A percentile compares a stretch with the other conserved stretches of the same genome.
These are phyloP conservation scores for Artemisia tridentata DNA, from an alignment of 129 eudicot species.

Conservation along the genomic window DNA sequence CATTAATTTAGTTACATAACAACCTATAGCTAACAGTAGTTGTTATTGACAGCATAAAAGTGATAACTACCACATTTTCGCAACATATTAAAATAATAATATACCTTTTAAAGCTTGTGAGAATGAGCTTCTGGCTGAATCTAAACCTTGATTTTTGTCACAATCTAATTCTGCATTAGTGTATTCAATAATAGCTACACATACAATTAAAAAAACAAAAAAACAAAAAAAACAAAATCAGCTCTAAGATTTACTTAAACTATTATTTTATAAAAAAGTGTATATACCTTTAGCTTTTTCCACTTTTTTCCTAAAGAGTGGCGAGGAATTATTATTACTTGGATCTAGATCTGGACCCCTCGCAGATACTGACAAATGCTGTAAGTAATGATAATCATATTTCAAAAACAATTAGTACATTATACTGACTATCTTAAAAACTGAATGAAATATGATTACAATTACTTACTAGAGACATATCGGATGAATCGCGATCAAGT, in stretches of 20 bases:
- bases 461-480: conserved; percentile 39
- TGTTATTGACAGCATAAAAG: conserved; percentile 33
- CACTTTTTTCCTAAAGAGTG: conserved; percentile 39
- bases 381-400: background rate
- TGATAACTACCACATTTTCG: conserved; percentile 9
- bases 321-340: conserved; percentile 45
- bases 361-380: conserved; percentile 75
- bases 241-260: background rate
- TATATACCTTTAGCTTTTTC: conserved; percentile 71
- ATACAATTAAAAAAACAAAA: conserved; percentile 24
- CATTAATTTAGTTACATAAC: background rate
- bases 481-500: conserved; percentile 74
- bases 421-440: background rate
- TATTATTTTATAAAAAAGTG: background rate
- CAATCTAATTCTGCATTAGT: conserved; percentile 56
- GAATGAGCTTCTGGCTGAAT: conserved; percentile 91
- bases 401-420: conserved; percentile 9
- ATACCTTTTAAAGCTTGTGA: conserved; percentile 89
- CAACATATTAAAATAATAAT: background rate
- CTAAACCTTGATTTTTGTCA: conserved; percentile 53
- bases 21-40: conserved; percentile 14
- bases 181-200: conserved; percentile 41
- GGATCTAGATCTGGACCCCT: conserved; percentile 78
- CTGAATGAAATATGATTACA: background rate
- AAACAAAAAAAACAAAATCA: background rate